Percentiles rank a stretch among this genome's conserved stretches.
Evolutionary conservation across 371 early-diverging fungal species (phyloP).

Genomic region (Mortierella sp.): DNA sequence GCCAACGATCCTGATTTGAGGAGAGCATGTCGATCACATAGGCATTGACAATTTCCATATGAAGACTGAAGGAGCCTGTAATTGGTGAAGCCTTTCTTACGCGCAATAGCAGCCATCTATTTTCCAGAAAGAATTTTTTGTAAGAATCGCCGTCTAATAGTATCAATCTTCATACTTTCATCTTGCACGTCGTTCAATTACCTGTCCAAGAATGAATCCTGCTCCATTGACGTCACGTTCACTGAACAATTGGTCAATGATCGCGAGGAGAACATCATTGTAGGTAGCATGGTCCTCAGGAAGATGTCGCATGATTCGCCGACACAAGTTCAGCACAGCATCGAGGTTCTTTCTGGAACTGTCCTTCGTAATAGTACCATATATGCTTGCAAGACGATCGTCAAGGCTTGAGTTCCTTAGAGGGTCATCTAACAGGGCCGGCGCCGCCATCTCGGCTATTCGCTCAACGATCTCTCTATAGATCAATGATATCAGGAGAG

Average conservation of each 20-base stretch:
- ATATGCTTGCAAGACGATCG: slow-evolving; percentile 11
- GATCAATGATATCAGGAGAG: neutral
- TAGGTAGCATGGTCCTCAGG: slow-evolving; percentile 40
- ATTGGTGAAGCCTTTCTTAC: slow-evolving; percentile 14
- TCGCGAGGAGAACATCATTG: slow-evolving; percentile 7
- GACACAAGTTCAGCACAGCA: slow-evolving; percentile 10
- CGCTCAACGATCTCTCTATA: slow-evolving; percentile 18
- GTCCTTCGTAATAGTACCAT: slow-evolving; percentile 20
- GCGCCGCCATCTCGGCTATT: slow-evolving; percentile 9
- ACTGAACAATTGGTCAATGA: slow-evolving; percentile 30
- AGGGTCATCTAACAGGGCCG: slow-evolving; percentile 15
- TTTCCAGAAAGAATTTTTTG: neutral
- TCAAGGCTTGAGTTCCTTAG: slow-evolving; percentile 17
- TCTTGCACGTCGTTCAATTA: neutral
- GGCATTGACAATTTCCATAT: slow-evolving; percentile 22
- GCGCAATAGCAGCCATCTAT: slow-evolving; percentile 13
- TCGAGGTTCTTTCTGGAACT: neutral
- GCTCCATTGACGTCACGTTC: slow-evolving; percentile 6
- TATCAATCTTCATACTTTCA: neutral
- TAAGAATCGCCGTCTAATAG: neutral
- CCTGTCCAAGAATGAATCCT: slow-evolving; percentile 15
- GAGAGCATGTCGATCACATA: slow-evolving; percentile 22
- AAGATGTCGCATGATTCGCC: slow-evolving; percentile 30
- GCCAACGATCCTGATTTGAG: slow-evolving; percentile 24
- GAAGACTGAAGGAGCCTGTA: slow-evolving; percentile 23